These are phyloP conservation scores for Chenopodium berlandieri DNA, from an alignment of 148 eudicot species.

Conservation along the genomic window DNA sequence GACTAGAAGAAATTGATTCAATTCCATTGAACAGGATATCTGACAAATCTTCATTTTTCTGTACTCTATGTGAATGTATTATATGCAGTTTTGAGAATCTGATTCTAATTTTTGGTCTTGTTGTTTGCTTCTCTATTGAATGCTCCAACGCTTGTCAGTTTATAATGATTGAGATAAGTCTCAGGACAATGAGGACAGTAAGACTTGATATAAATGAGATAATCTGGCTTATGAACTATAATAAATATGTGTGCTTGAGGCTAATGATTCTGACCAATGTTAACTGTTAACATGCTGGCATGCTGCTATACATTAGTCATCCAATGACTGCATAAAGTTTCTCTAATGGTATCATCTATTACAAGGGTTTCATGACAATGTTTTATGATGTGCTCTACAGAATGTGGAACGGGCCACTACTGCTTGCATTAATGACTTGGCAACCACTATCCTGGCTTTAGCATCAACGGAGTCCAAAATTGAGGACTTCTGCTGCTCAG, in stretches of 20 bases:
- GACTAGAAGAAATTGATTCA: neutral
- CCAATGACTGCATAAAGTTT: too few species aligned
- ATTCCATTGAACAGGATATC: neutral
- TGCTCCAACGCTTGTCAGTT: neutral
- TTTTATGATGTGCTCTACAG: neutral
- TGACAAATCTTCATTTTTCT: neutral
- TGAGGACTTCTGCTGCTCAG: slow-evolving; percentile 51
- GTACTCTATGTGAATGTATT: too few species aligned
- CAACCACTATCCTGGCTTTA: slow-evolving; percentile 48
- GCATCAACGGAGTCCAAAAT: slow-evolving; percentile 58
- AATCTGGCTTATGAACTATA: too few species aligned
- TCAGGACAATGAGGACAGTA: neutral
- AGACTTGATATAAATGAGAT: neutral
- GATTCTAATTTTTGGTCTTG: too few species aligned
- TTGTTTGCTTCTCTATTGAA: neutral
- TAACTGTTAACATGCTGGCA: too few species aligned
- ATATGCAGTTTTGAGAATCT: too few species aligned
- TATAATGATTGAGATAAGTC: neutral
- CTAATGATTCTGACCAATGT: too few species aligned
- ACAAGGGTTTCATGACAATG: too few species aligned
- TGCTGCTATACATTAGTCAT: too few species aligned
- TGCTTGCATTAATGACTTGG: slow-evolving; percentile 31
- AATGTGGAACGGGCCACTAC: slow-evolving; percentile 50
- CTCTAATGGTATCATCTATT: too few species aligned
- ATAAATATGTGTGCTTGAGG: too few species aligned